phyloP scores from a whole-genome alignment of 805 yeast genomes.

The Priceomyces fermenticarens region DNA sequence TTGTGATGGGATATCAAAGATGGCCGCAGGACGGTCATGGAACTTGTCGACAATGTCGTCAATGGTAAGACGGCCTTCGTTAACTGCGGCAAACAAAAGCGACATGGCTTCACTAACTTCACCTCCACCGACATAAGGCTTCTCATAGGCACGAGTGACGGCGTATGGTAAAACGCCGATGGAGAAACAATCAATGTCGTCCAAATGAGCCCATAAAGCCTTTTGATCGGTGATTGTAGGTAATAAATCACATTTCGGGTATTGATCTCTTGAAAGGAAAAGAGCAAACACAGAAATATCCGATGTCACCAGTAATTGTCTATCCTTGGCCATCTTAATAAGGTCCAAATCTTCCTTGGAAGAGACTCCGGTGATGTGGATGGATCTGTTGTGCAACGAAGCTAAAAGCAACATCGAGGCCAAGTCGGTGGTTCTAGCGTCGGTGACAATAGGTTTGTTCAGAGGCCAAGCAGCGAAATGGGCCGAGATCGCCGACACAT shows the following conservation, averaged over 20 bases:
- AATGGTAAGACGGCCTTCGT: constrained; percentile 65
- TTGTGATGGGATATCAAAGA: constrained; percentile 81
- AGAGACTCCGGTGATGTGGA: constrained; percentile 86
- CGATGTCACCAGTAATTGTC: constrained; percentile 79
- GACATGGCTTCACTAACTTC: constrained; percentile 83
- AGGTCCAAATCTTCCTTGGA: constrained; percentile 78
- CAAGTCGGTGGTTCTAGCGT: constrained; percentile 85
- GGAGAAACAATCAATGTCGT: constrained; percentile 79
- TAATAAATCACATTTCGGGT: constrained; percentile 66
- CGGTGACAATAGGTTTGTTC: constrained; percentile 81
- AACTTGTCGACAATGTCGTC: constrained; percentile 70
- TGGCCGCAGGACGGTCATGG: constrained; percentile 76
- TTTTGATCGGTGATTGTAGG: constrained; percentile 81
- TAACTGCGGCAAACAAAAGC: constrained; percentile 75
- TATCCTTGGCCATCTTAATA: constrained; percentile 80
- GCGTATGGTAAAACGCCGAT: constrained; percentile 76
- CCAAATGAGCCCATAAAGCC: constrained; percentile 75
- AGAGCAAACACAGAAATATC: constrained; percentile 82
- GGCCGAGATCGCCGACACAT: constrained; percentile 74
- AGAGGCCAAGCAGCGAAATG: constrained; percentile 85
- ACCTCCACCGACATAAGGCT: constrained; percentile 62
- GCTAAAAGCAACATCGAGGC: constrained; percentile 92
- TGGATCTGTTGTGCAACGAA: constrained; percentile 76
- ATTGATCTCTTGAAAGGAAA: constrained; percentile 70
- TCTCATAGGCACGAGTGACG: constrained; percentile 63